Base-by-base conservation (phyloP, 1,284 basidiomycete species). In the Trichosporon ovoides region DNA sequence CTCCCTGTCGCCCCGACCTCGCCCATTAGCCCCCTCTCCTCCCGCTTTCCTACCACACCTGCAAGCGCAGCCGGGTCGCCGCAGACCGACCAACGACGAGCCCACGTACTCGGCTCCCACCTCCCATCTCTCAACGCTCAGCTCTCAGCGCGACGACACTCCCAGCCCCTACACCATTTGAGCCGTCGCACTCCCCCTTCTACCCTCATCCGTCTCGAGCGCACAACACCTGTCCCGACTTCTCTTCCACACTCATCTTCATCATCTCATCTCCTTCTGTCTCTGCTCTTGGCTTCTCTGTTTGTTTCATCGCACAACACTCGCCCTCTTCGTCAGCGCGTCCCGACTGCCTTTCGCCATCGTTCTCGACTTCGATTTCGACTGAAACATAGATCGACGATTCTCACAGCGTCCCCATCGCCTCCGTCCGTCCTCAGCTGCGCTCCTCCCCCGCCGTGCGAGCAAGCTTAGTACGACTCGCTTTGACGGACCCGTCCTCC, bases 41-140 rank as follows among this genome's bases (percentile, higher is more conserved):
- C 43, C 43, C 43, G 43, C 43, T 48, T 22, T 48, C 43, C 43
- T 28, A 48, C 28, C 43, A 18, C 22, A 48, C 43, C 43, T 48
- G 43, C 43, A 22, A 28, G 24, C 43, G 28, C 43, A 20, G 28
- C 43, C 28, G n/a, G 43, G n/a, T 48, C 43, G 24, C 43, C 43
- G 16, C 43, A 31, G 28, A 28, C 35, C 35, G 35, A 37, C 35
- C 6, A 37, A 28, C 43, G 22, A 19, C 43, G 28, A 22, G 28
- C 24, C 24, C 22, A 9, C 38, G 28, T 31, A 4, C 9, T 31
- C 28, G 28, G 28, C 28, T 31, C 28, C 28, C 28, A 28, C 43
- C 43, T 31, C 28, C 43, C 43, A 31, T 28, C 43, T 48, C 43
- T n/a, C 43, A 16, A 7, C 35, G 13, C 12, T 5, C 35, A 22